These are phyloP conservation scores for Nissolia schottii DNA, from an alignment of 306 rosid species.

Conservation along the genomic window DNA sequence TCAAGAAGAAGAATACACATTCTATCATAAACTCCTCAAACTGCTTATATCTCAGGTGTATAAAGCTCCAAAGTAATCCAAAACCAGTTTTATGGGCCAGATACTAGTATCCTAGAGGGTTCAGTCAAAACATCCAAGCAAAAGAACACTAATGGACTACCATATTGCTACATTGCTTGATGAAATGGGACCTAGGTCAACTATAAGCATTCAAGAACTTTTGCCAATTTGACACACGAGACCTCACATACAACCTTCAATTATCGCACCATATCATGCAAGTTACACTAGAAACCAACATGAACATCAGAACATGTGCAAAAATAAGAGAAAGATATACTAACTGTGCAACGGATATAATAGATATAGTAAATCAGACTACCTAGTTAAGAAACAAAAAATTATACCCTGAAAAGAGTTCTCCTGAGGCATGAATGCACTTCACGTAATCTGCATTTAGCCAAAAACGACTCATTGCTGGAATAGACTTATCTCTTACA, in stretches of 20 bases:
- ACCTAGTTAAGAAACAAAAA: constrained; percentile 12
- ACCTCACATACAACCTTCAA: not conserved
- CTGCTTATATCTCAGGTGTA: not conserved
- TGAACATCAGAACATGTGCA: not conserved
- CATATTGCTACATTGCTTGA: not conserved
- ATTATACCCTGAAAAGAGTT: constrained; percentile 82
- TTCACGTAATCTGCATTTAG: constrained; percentile 91
- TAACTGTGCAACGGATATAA: not conserved
- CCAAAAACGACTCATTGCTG: constrained; percentile 91
- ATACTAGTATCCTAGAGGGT: constrained; percentile 6
- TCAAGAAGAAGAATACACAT: not conserved
- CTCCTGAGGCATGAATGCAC: constrained; percentile 90
- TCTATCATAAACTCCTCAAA: constrained; percentile 12
- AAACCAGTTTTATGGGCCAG: not conserved
- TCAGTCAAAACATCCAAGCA: not conserved
- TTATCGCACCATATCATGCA: not conserved
- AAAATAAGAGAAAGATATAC: not conserved
- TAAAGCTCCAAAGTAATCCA: constrained; percentile 12
- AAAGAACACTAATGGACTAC: not conserved
- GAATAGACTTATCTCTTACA: constrained; percentile 67
- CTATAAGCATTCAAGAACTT: not conserved
- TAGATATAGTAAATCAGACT: not conserved
- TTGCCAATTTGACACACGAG: not conserved
- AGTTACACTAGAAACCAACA: not conserved
- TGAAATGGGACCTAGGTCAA: constrained; percentile 4